phyloP scores from a whole-genome alignment of 768 basidiomycete genomes.

The Boletus rubescentipes region DNA sequence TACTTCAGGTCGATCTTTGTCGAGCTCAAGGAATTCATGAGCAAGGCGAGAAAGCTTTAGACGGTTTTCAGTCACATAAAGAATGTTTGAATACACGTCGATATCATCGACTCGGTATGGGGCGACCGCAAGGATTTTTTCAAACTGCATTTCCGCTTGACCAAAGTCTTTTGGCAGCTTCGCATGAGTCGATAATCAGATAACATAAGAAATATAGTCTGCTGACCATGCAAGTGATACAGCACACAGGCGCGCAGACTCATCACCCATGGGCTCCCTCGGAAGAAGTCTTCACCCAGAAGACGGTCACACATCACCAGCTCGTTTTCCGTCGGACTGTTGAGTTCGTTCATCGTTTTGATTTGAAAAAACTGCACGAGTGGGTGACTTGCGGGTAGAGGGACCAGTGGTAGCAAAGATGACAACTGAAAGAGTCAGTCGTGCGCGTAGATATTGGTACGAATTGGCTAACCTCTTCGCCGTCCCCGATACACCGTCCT shows the following conservation, averaged over 20 bases:
- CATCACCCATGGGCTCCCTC: slow-evolving; percentile 82
- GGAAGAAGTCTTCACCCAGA: slow-evolving; percentile 69
- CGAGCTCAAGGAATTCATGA: slow-evolving; percentile 84
- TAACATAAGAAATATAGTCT: not conserved
- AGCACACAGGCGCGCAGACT: slow-evolving; percentile 81
- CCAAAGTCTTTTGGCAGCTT: slow-evolving; percentile 66
- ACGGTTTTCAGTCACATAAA: slow-evolving; percentile 91
- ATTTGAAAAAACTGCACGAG: slow-evolving; percentile 78
- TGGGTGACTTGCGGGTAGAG: slow-evolving; percentile 51
- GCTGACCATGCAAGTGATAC: slow-evolving; percentile 87
- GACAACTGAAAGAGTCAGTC: slow-evolving; percentile 37
- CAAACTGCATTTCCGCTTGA: slow-evolving; percentile 82
- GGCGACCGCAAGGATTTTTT: slow-evolving; percentile 74
- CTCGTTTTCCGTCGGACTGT: slow-evolving; percentile 86
- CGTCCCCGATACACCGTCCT: slow-evolving; percentile 74
- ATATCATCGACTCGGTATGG: slow-evolving; percentile 93
- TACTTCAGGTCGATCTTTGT: slow-evolving; percentile 93
- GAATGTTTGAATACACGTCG: slow-evolving; percentile 94
- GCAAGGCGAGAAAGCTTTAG: slow-evolving; percentile 89
- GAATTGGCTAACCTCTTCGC: slow-evolving; percentile 67
- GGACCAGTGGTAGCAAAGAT: slow-evolving; percentile 43
- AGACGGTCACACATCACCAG: slow-evolving; percentile 79
- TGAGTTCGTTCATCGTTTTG: slow-evolving; percentile 85
- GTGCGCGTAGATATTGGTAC: not conserved
- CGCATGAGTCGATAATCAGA: slow-evolving; percentile 2